Evolutionary conservation across 202 grass and related monocot genomes (phyloP), one percentile per base, ranked within the genome.

Genomic region (Cymbopogon flexuosus): DNA sequence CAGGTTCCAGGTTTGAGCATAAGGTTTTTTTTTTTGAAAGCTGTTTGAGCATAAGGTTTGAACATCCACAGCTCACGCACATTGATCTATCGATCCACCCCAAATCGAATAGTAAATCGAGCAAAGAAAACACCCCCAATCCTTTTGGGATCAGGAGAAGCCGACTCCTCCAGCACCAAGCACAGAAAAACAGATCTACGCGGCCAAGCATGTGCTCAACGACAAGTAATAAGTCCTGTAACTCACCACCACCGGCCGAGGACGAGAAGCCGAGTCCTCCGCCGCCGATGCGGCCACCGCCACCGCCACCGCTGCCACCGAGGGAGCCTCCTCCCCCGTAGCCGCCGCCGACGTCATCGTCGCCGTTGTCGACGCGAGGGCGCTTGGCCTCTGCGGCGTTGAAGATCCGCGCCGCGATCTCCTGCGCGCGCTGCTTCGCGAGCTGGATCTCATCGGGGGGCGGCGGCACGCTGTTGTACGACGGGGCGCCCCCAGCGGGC

Each of bases 351-450:
- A 71, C 76, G 62, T 86, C 88, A 12, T 87, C 90, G 37, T 84
- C 89, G 61, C 77, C 88, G 83, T 83, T 93, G 12, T 96, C 96
- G 23, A 87, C 65, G 87, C 89, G 91, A 39, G 96, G 96, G 8
- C 96, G 92, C 81, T 96, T 99, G 30, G 90, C 92, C 84, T 99
- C 96, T 34, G 96, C 96, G 42, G 82, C 90, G 83, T 76, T 99
- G 66, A 99, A 93, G 29, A 99, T 63, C 84, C 92, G 88, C 33
- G 96, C 96, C 3, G 96, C 96, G 57, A 99, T 95, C 80, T 90
- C 87, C 92, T 99, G 92, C n/a, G 96, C 96, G 19, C 90, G 83
- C 83, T 96, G 96, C 88, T 99, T 99, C 16, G 96, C 96, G 19
- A 92, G 92, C 87, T 93, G 88, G 72, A 99, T 99, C 76, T 90